Evolutionary conservation across 208 protist species (phyloP).

Genomic region (Entamoeba invadens): DNA sequence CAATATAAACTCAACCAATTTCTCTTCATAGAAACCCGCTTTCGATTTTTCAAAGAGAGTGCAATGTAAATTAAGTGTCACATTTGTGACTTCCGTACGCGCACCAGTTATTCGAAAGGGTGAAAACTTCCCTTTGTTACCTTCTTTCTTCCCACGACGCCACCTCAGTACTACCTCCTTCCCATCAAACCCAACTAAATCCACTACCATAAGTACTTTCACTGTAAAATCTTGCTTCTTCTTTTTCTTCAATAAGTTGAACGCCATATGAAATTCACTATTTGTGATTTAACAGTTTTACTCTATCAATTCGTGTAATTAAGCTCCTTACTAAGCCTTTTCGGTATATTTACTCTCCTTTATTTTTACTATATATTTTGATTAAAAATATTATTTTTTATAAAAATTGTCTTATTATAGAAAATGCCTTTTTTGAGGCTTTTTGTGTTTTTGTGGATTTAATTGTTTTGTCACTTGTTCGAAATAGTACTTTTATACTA

Average conservation of each 20-base stretch:
- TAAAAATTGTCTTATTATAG: no score
- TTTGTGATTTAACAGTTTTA: no score
- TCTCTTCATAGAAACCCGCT: not conserved
- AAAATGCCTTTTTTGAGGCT: no score
- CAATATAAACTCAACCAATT: not conserved
- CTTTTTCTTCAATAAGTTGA: not conserved
- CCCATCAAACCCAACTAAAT: not conserved
- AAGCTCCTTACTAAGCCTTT: no score
- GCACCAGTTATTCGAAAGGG: not conserved
- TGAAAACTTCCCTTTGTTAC: not conserved
- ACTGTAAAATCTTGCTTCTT: not conserved
- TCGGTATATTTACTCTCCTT: no score
- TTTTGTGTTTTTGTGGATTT: no score
- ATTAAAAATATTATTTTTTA: no score
- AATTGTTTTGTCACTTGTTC: no score
- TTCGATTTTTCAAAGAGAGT: not conserved
- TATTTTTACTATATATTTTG: no score
- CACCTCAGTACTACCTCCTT: not conserved
- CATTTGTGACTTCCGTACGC: not conserved
- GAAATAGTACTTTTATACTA: no score
- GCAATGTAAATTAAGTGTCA: not conserved
- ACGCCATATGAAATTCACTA: not conserved
- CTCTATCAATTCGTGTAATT: no score
- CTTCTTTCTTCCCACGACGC: not conserved
- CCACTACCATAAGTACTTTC: not conserved